Evolutionary conservation across 2,329 filamentous ascomycete genomes (phyloP).

Genomic region (Diplodia scrobiculata): DNA sequence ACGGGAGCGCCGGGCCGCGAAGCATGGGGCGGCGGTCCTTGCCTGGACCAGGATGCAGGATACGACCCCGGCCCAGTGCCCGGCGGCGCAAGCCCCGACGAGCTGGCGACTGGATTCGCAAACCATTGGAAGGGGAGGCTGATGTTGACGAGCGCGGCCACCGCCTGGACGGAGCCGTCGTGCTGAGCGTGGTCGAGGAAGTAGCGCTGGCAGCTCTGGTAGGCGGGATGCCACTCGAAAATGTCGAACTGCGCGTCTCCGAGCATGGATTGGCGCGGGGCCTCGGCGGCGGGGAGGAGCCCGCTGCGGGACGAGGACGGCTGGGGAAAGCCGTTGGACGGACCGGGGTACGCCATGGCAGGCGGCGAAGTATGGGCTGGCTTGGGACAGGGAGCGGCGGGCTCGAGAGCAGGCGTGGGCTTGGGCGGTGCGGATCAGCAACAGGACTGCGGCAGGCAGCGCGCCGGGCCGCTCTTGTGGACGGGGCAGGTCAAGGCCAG

Average conservation of each 20-base stretch:
- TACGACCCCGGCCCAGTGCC: slow-evolving; percentile 34
- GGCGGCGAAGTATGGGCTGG: neutral
- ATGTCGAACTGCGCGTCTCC: slow-evolving; percentile 67
- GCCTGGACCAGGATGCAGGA: slow-evolving; percentile 46
- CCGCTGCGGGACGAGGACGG: slow-evolving; percentile 28
- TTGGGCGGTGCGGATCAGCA: neutral
- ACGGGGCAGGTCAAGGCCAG: slow-evolving; percentile 15
- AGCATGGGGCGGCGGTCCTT: slow-evolving; percentile 45
- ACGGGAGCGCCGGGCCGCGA: slow-evolving; percentile 43
- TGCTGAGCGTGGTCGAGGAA: slow-evolving; percentile 92
- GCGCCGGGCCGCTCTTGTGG: slow-evolving; percentile 14
- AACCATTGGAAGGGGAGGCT: slow-evolving; percentile 79
- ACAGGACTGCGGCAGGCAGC: neutral
- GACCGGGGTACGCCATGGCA: slow-evolving; percentile 28
- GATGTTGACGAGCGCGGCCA: slow-evolving; percentile 91
- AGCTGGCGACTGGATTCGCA: slow-evolving; percentile 51
- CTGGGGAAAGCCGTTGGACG: slow-evolving; percentile 28
- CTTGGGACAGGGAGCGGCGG: neutral
- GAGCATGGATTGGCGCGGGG: slow-evolving; percentile 34
- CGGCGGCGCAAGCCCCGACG: slow-evolving; percentile 40
- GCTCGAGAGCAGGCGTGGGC: neutral
- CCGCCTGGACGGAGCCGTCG: slow-evolving; percentile 76
- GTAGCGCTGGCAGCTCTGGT: slow-evolving; percentile 85
- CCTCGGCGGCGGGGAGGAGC: slow-evolving; percentile 28
- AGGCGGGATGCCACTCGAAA: slow-evolving; percentile 89